Evolutionary conservation across 768 basidiomycete species (phyloP), one percentile per base, ranked within the genome.

Genomic region (Sporobolomyces roseus): DNA sequence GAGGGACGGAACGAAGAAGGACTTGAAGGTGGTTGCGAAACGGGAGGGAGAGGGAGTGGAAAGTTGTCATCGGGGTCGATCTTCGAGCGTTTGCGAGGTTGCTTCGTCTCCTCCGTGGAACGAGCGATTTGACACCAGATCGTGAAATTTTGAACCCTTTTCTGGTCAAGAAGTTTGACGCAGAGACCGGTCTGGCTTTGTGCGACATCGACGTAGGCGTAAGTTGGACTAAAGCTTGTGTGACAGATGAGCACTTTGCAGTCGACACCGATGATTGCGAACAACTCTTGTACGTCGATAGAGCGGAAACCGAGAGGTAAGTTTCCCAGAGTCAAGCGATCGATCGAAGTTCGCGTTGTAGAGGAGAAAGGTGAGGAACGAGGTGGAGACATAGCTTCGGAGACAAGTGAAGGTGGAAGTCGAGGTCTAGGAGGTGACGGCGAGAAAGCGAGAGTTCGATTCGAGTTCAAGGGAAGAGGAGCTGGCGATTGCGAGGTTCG

Each of bases 191-290:
- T 41, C 2, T 58, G 38, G 27, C 45, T 41, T 21, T 29, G n/a
- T 3, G 43, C 56, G 38, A 58, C 56, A 29, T 58, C 56, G 10
- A 58, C 21, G 27, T 43, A 58, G 16, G 56, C 56, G 29, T 58
- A 58, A 29, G 56, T 58, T 9, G 56, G 56, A 38, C 56, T 43
- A 33, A 45, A 58, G 8, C 41, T 58, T 41, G 56, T 43, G 21
- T 58, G 56, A 32, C 56, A 58, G n/a, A 58, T n/a, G 19, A 58
- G 43, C 23, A 30, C 27, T 30, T 58, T 58, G 3, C 27, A 43
- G 7, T 27, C 3, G 9, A 45, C 56, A 29, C 56, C 41, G 29
- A 45, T 45, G 9, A 14, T 21, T 10, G 3, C 9, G 27, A 58
- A 58, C 56, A 58, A 25, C 10, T 17, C 38, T 19, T 29, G 14